Conservation (phyloP, 495 filamentous ascomycete genomes). For the Chaetomium tenue region DNA sequence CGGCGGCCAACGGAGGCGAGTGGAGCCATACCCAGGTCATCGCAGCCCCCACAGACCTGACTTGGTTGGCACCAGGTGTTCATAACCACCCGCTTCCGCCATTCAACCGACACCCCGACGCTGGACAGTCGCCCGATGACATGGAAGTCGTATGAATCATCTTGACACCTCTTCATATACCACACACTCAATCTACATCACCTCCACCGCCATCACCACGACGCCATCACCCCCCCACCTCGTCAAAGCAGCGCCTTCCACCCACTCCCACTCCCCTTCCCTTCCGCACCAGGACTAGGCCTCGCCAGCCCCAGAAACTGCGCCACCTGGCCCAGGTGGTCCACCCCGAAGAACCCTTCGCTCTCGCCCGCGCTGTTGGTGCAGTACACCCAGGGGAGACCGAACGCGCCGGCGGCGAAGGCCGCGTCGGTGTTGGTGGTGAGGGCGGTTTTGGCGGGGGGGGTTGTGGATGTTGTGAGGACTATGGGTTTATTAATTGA, state of each 20-base stretch:
- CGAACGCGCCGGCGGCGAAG: constrained; percentile 64
- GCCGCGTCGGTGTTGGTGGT: constrained; percentile 56
- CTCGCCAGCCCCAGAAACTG: constrained; percentile 59
- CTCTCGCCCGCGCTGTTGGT: constrained; percentile 58
- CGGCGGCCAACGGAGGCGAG: neutral
- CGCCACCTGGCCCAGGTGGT: constrained; percentile 64
- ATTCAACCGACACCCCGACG: too few relatives aligned
- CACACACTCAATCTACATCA: too few relatives aligned
- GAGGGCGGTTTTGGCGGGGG: constrained; percentile 55
- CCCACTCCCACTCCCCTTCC: constrained; percentile 16
- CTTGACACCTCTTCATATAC: too few relatives aligned
- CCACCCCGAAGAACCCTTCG: constrained; percentile 68
- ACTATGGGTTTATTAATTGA: too few relatives aligned
- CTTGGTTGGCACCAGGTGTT: too few relatives aligned
- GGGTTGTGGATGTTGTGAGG: constrained; percentile 37
- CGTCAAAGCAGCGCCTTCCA: constrained; percentile 54
- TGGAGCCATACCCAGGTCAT: neutral
- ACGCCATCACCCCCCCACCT: too few relatives aligned
- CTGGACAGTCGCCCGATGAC: too few relatives aligned
- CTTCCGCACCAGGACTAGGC: constrained; percentile 17
- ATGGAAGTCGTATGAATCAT: too few relatives aligned
- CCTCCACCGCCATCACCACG: too few relatives aligned
- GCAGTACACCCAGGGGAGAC: constrained; percentile 69
- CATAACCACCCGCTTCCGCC: too few relatives aligned
- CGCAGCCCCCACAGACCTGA: neutral